Evolutionary conservation across 164 flowering plant genomes (phyloP).

Genomic region (Nymphaea colorata): DNA sequence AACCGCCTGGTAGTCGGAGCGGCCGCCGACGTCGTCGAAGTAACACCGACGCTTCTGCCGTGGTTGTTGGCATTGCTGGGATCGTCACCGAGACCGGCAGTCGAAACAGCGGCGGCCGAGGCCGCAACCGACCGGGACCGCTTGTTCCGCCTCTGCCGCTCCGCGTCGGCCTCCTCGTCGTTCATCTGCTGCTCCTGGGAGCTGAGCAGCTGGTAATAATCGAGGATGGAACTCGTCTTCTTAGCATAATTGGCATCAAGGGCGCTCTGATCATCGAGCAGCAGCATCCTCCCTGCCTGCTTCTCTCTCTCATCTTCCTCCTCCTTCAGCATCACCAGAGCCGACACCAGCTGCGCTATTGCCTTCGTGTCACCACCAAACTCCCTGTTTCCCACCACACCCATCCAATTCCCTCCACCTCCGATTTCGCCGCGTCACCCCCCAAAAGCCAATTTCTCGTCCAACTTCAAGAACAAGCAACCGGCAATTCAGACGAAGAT

Average conservation of each 20-base stretch:
- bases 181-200: neutral
- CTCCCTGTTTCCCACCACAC: neutral
- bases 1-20: conserved; percentile 28
- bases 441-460: no score
- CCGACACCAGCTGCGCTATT: neutral
- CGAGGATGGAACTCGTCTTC: neutral
- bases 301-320: neutral
- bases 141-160: neutral
- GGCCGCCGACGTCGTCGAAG: neutral
- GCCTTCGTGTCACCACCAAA: neutral
- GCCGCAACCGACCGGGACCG: neutral
- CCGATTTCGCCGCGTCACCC: neutral
- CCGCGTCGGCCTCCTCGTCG: neutral
- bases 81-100: neutral
- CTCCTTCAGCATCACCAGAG: neutral
- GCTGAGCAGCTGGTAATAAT: neutral
- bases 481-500: no score
- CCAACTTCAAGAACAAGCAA: no score
- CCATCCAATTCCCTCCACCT: neutral
- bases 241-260: neutral
- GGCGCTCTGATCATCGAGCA: neutral
- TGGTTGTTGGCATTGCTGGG: neutral
- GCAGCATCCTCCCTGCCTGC: neutral
- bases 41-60: neutral
- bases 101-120: neutral